Evolutionary conservation across 2,329 filamentous ascomycete species (phyloP), one percentile per base, ranked within the genome.

Genomic region (Trichoderma hamatum): DNA sequence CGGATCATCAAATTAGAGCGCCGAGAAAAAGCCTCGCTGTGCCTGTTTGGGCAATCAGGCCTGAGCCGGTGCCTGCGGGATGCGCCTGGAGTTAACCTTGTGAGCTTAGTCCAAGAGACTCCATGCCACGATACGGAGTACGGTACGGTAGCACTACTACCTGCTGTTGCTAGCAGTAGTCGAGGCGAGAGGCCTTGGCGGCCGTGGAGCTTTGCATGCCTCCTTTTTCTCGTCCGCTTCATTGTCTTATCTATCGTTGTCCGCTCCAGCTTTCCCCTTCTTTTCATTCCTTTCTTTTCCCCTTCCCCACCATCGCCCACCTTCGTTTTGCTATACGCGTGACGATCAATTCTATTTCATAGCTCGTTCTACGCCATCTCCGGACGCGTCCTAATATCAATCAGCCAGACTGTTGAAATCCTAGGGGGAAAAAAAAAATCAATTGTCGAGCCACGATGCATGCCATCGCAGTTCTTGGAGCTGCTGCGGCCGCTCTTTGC

Each of bases 401-500:
- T 5, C 30, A 32, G 10, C 3, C 16, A 10, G 5, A n/a, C 43
- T 9, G 26, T 19, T 13, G 14, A 24, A 3, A 26, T n/a, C 2
- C 7, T 10, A 56, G 34, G 30, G 26, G 21, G 34, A n/a, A 52
- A 51, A 36, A 30, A 43, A 46, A 46, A 28, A n/a, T 59, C 34
- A 26, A 59, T 43, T n/a, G 24, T 36, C 32, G n/a, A 56, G 11
- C 16, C 39, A 73, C 66, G 62, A 81, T 81, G 79, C 75, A 76
- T 70, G 70, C 77, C 21, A 75, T 74, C 51, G 74, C 72, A 39
- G 70, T 80, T 70, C 62, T 78, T 69, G 74, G 76, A 51, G 67
- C 72, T 46, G 74, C 71, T 26, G 70, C 68, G n/a, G 70, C 67
- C n/a, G 73, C 77, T 43, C 73, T 79, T 34, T 46, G 72, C 61